Conservation (phyloP, 345 rosid genomes). For the Eucalyptus marginata region DNA sequence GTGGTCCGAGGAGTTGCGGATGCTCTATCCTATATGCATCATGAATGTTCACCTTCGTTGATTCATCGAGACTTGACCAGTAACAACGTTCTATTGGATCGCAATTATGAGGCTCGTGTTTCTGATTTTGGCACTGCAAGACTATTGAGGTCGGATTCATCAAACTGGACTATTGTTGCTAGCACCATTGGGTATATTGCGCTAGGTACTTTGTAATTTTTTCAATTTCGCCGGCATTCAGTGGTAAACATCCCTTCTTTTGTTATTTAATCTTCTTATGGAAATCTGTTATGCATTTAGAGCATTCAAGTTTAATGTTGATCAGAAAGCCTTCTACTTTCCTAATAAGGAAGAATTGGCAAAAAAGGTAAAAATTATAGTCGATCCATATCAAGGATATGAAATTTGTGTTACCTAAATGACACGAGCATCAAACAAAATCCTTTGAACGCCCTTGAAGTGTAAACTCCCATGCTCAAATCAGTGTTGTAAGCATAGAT, state of each 20-base stretch:
- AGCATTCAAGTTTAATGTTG: neutral
- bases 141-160: neutral
- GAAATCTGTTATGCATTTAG: neutral
- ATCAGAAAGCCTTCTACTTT: neutral
- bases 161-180: neutral
- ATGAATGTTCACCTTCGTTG: neutral
- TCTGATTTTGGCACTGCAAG: neutral
- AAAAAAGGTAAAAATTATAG: neutral
- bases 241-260: neutral
- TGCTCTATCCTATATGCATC: neutral
- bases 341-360: neutral
- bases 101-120: neutral
- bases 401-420: neutral
- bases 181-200: neutral
- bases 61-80: neutral
- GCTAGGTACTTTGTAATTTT: neutral
- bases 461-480: neutral
- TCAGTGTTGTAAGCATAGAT: fast-evolving
- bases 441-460: fast-evolving
- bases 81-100: too few species aligned
- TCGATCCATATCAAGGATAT: fast-evolving
- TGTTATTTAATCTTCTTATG: neutral
- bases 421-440: neutral
- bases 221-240: fast-evolving
- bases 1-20: neutral